Evolutionary conservation across 116 monocot genomes (phyloP).

Genomic region (Dioscorea cayenensis): DNA sequence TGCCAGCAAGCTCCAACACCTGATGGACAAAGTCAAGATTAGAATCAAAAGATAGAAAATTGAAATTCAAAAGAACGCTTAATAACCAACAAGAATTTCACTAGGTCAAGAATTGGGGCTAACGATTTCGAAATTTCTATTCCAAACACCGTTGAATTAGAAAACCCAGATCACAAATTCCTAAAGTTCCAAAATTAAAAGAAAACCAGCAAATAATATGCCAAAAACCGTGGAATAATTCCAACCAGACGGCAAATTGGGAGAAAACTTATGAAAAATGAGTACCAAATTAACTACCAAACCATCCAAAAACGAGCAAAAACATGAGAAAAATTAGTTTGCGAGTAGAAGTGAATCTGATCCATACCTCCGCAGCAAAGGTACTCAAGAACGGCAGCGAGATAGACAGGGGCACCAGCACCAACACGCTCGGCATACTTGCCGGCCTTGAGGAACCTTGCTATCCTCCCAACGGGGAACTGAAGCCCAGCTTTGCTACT

Average conservation of each 20-base stretch:
- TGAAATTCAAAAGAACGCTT: background rate
- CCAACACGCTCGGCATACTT: conserved; percentile 42
- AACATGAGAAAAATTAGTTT: background rate
- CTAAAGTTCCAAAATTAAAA: background rate
- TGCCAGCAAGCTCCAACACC: conserved; percentile 42
- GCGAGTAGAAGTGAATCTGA: background rate
- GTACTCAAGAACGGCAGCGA: conserved; percentile 39
- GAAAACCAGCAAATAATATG: background rate
- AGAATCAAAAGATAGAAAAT: background rate
- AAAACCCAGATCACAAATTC: background rate
- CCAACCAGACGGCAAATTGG: too few relatives aligned
- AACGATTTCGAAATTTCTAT: too few relatives aligned
- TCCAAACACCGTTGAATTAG: background rate
- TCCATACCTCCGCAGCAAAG: conserved; percentile 34
- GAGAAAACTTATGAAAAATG: too few relatives aligned
- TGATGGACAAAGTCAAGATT: background rate
- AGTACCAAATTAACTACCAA: background rate
- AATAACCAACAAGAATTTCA: background rate
- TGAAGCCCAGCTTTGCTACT: conserved; percentile 64
- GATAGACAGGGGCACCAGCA: conserved; percentile 36
- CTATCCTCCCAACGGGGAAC: conserved; percentile 54
- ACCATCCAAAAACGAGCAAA: background rate
- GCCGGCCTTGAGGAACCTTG: conserved; percentile 32
- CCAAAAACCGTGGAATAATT: background rate
- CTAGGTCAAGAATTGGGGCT: background rate